These are phyloP conservation scores for Whalleya microplaca DNA, from an alignment of 2,329 filamentous ascomycete genomes.

Conservation along the genomic window DNA sequence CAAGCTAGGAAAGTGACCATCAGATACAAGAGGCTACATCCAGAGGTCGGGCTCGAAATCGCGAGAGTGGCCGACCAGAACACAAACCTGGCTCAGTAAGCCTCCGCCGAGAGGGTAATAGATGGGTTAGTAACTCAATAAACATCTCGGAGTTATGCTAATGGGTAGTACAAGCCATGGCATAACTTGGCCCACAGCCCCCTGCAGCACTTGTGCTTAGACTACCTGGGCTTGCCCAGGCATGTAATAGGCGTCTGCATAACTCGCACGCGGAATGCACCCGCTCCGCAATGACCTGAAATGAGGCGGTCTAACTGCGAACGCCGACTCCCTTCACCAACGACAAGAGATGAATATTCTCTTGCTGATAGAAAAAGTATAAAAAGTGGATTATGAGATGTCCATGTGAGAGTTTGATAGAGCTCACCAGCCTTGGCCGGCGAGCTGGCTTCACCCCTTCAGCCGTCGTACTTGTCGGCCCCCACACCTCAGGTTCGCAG, in stretches of 20 bases:
- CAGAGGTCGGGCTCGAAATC: slow-evolving; percentile 23
- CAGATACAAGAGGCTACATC: slow-evolving; percentile 29
- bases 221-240: no score
- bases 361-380: not conserved
- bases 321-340: slow-evolving; percentile 15
- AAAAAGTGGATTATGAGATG: not conserved
- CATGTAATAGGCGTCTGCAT: slow-evolving; percentile 20
- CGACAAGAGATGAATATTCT: not conserved
- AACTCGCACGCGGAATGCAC: slow-evolving; percentile 23
- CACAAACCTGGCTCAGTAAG: slow-evolving; percentile 29
- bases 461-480: not conserved
- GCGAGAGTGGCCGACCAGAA: slow-evolving; percentile 23
- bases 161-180: not conserved
- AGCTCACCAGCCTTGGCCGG: no score
- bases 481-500: not conserved
- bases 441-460: no score
- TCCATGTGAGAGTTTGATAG: not conserved
- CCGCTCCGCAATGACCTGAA: slow-evolving; percentile 6
- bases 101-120: slow-evolving; percentile 24
- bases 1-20: slow-evolving; percentile 21
- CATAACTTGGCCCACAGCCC: slow-evolving; percentile 17
- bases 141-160: slow-evolving; percentile 10
- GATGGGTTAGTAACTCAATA: slow-evolving; percentile 21
- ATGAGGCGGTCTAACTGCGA: slow-evolving; percentile 5
- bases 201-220: slow-evolving; percentile 13